Percentiles rank a stretch among this genome's conserved stretches.
These are phyloP conservation scores for Neonectria sp. DNA, from an alignment of 2,329 filamentous ascomycete genomes.

Conservation along the genomic window DNA sequence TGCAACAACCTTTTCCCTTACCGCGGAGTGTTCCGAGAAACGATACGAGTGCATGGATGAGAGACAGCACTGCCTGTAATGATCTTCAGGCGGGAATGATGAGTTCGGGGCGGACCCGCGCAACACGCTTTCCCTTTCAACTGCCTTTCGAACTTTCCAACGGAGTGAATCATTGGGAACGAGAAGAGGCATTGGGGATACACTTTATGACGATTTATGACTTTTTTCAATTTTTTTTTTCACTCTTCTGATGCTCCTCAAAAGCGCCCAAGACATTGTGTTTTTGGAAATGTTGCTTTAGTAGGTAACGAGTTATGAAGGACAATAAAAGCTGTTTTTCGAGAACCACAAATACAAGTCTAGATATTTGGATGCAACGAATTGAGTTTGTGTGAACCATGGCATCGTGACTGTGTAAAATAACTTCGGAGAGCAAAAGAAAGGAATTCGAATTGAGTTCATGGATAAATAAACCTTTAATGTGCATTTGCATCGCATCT, in stretches of 20 bases:
- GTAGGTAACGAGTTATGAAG: conserved; percentile 59
- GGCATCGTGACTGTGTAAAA: not conserved
- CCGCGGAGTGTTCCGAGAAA: conserved; percentile 47
- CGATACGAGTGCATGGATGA: conserved; percentile 50
- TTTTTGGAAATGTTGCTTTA: conserved; percentile 54
- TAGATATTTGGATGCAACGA: conserved; percentile 37
- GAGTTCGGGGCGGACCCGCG: conserved; percentile 46
- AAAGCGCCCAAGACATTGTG: conserved; percentile 52
- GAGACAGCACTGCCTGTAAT: conserved; percentile 56
- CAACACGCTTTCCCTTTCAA: conserved; percentile 44
- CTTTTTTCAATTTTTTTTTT: conserved; percentile 43
- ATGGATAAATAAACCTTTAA: not conserved
- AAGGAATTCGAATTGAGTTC: not conserved
- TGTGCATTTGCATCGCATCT: not conserved
- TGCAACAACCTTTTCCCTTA: conserved; percentile 46
- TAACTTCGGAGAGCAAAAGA: not conserved
- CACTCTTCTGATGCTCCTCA: conserved; percentile 45
- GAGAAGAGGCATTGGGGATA: conserved; percentile 44
- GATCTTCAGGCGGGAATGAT: conserved; percentile 54
- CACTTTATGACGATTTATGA: conserved; percentile 56
- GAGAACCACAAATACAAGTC: conserved; percentile 42
- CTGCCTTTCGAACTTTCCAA: conserved; percentile 40
- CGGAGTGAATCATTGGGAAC: conserved; percentile 43
- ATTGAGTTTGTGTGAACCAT: conserved; percentile 16
- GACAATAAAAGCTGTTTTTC: conserved; percentile 57